Evolutionary conservation across 805 yeast species (phyloP).

Genomic region (Yamadazyma nakazawae): DNA sequence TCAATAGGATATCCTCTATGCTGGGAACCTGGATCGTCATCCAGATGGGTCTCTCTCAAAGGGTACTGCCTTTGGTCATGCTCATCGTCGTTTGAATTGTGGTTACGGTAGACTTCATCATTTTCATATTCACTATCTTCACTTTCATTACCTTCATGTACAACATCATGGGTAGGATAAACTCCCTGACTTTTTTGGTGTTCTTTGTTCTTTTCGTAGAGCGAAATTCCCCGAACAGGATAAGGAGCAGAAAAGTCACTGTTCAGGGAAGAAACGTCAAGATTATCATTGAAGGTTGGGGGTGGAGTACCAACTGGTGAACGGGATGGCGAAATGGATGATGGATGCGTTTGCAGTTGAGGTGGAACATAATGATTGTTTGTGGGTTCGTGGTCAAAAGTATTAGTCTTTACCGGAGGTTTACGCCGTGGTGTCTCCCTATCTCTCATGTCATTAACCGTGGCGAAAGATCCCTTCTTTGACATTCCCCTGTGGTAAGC

Average conservation of each 20-base stretch:
- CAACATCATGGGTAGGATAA: neutral
- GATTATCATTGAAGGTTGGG: neutral
- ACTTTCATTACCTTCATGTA: neutral
- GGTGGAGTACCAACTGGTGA: neutral
- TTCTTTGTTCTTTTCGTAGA: constrained; percentile 12
- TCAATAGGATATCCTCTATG: constrained; percentile 11
- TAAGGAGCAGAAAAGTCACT: constrained; percentile 19
- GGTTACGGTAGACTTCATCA: neutral
- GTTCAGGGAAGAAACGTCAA: neutral
- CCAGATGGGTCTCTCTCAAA: neutral
- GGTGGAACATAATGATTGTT: too few species aligned
- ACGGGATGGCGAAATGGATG: neutral
- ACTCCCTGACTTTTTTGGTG: too few species aligned
- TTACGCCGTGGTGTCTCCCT: neutral
- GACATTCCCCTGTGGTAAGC: neutral
- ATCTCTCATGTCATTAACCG: neutral
- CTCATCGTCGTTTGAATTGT: neutral
- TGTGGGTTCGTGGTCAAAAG: neutral
- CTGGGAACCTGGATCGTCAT: neutral
- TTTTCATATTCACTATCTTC: too few species aligned
- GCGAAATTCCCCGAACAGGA: constrained; percentile 31
- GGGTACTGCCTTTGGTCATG: neutral
- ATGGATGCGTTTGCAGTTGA: too few species aligned
- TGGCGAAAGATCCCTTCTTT: neutral
- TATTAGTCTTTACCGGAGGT: neutral